phyloP scores from a whole-genome alignment of 2,329 filamentous ascomycete species.

The Alternaria hordeiaustralica region DNA sequence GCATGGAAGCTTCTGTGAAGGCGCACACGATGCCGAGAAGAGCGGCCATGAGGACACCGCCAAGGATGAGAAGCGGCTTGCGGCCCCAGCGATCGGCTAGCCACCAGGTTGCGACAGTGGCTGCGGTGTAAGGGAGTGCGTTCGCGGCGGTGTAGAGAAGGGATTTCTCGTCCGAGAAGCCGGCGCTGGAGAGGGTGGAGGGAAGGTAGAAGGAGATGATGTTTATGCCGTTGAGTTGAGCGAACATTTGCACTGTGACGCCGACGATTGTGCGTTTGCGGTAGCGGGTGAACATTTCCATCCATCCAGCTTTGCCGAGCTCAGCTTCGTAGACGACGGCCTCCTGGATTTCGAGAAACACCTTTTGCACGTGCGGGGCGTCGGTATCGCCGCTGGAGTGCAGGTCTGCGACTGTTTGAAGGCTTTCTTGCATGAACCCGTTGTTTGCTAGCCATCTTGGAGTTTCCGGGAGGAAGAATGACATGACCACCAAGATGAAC shows the following conservation, averaged over 20 bases:
- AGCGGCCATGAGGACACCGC: constrained; percentile 43
- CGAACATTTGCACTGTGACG: constrained; percentile 52
- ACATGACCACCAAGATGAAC: constrained; percentile 45
- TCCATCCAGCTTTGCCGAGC: constrained; percentile 44
- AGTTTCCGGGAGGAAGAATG: constrained; percentile 49
- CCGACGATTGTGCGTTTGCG: constrained; percentile 52
- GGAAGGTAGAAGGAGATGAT: constrained; percentile 53
- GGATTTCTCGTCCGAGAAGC: constrained; percentile 47
- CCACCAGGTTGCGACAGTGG: constrained; percentile 50
- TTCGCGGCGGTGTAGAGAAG: constrained; percentile 52
- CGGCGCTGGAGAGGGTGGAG: constrained; percentile 25
- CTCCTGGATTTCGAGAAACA: constrained; percentile 49
- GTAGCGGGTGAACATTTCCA: constrained; percentile 53
- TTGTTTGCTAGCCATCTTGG: constrained; percentile 53
- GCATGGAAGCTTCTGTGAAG: constrained; percentile 46
- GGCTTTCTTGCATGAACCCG: constrained; percentile 48
- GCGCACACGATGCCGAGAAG: constrained; percentile 48
- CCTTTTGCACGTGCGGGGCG: constrained; percentile 45
- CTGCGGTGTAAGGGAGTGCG: constrained; percentile 50
- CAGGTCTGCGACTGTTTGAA: constrained; percentile 52
- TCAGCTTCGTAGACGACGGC: constrained; percentile 48
- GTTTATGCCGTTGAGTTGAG: constrained; percentile 53
- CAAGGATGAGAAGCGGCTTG: constrained; percentile 47
- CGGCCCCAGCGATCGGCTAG: constrained; percentile 51
- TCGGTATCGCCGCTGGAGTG: constrained; percentile 47